A percentile compares a stretch with the other conserved stretches of the same genome.
phyloP scores from a whole-genome alignment of 192 early-diverging fungal species.

The Coemansia sp. region DNA sequence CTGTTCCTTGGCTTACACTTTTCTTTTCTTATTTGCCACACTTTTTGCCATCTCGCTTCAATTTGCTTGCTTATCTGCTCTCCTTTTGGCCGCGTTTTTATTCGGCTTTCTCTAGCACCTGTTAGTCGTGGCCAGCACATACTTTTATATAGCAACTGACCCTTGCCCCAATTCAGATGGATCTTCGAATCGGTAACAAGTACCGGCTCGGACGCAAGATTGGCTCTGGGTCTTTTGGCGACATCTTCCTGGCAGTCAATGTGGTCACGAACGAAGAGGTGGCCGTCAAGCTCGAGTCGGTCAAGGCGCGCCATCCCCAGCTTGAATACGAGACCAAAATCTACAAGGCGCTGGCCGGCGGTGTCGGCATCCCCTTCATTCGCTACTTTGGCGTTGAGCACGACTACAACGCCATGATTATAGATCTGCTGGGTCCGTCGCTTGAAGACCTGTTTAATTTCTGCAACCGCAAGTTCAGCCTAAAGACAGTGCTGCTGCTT shows the following conservation, averaged over 20 bases:
- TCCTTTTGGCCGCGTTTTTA: background rate
- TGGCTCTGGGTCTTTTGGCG: constrained; percentile 96
- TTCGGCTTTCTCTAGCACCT: background rate
- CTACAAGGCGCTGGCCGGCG: constrained; percentile 91
- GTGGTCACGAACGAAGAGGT: constrained; percentile 92
- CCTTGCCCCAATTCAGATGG: constrained; percentile 51
- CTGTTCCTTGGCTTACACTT: constrained; percentile 2
- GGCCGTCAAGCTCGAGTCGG: constrained; percentile 95
- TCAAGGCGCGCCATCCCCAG: constrained; percentile 94
- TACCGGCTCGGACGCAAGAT: constrained; percentile 95
- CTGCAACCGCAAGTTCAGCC: constrained; percentile 82
- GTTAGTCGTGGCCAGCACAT: constrained; percentile 14
- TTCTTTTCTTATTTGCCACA: constrained; percentile 10
- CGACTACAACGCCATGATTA: constrained; percentile 83
- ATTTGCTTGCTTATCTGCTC: constrained; percentile 7
- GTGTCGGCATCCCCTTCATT: constrained; percentile 87
- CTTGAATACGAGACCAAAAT: constrained; percentile 97
- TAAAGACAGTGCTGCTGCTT: constrained; percentile 84
- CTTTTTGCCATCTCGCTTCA: constrained; percentile 8
- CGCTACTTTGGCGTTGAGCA: constrained; percentile 82
- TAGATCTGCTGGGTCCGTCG: constrained; percentile 89
- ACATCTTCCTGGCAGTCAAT: constrained; percentile 92
- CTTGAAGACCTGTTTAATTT: constrained; percentile 90
- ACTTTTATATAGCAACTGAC: constrained; percentile 9
- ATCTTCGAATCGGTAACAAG: constrained; percentile 89